phyloP scores from a whole-genome alignment of 2,329 filamentous ascomycete species.

The Claviceps arundinis region DNA sequence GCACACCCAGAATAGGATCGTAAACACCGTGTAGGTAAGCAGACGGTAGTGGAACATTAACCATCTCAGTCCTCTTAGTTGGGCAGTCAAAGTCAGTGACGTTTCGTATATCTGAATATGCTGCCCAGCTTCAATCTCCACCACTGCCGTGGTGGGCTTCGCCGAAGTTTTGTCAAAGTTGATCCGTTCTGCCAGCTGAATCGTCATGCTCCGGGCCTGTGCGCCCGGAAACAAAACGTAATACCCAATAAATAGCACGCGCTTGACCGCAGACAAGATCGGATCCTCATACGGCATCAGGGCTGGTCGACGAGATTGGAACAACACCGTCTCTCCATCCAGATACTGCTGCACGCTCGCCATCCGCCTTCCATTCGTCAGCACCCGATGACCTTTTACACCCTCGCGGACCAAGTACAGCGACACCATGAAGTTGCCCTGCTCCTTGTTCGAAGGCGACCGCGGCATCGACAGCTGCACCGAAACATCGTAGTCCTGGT shows the following conservation, averaged over 20 bases:
- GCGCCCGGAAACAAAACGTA: slow-evolving; percentile 52
- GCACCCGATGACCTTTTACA: not conserved
- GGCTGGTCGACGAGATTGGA: slow-evolving; percentile 57
- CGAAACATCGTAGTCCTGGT: slow-evolving; percentile 75
- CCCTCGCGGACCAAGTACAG: slow-evolving; percentile 47
- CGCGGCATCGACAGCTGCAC: slow-evolving; percentile 65
- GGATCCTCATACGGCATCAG: slow-evolving; percentile 70
- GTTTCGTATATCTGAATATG: slow-evolving; percentile 65
- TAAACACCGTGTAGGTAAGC: slow-evolving; percentile 54
- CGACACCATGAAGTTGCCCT: slow-evolving; percentile 92
- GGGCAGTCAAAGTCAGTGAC: slow-evolving; percentile 55
- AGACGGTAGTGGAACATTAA: slow-evolving; percentile 77
- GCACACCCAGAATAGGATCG: slow-evolving; percentile 59
- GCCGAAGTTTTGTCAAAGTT: slow-evolving; percentile 38
- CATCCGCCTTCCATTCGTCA: not conserved
- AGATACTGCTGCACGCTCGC: slow-evolving; percentile 21
- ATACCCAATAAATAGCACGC: slow-evolving; percentile 50
- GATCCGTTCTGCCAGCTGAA: slow-evolving; percentile 63
- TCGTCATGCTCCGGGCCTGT: slow-evolving; percentile 49
- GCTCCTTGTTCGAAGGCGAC: slow-evolving; percentile 58
- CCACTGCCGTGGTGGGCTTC: slow-evolving; percentile 32
- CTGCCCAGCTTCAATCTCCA: slow-evolving; percentile 57
- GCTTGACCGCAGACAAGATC: slow-evolving; percentile 47
- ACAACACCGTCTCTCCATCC: slow-evolving; percentile 30
- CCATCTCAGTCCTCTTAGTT: slow-evolving; percentile 65